These are phyloP conservation scores for Chaetomium sp. DNA, from an alignment of 2,329 filamentous ascomycete species.

Conservation along the genomic window DNA sequence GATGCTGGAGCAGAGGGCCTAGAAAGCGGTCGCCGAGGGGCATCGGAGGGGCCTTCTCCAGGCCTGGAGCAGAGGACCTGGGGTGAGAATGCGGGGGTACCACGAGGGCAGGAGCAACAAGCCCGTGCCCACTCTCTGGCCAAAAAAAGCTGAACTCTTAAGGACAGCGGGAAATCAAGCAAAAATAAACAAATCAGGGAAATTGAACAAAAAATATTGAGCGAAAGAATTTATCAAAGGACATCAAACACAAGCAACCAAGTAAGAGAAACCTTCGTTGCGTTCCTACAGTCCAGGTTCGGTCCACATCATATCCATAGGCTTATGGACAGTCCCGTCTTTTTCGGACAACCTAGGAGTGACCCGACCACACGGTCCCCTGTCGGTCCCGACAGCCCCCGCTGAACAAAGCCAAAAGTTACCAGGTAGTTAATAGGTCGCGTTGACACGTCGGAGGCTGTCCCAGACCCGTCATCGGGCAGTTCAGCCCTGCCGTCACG, in stretches of 20 bases:
- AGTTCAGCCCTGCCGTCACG: conserved; percentile 11
- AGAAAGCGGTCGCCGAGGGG: not conserved
- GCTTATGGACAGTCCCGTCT: no score
- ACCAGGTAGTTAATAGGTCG: no score
- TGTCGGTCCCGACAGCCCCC: conserved; percentile 19
- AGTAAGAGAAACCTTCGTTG: no score
- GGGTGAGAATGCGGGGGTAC: conserved; percentile 18
- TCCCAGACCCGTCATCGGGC: not conserved
- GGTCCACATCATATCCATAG: no score
- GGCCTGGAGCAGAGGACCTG: not conserved
- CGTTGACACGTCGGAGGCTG: not conserved
- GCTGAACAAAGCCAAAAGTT: conserved; percentile 24
- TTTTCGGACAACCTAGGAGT: no score
- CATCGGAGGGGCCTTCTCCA: conserved; percentile 5
- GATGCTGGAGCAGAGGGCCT: not conserved
- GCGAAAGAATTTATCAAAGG: no score
- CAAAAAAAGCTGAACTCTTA: no score
- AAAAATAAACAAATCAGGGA: no score
- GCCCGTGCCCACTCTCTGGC: not conserved
- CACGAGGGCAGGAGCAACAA: conserved; percentile 11
- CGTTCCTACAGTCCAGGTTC: no score
- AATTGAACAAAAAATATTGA: no score
- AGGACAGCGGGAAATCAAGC: no score
- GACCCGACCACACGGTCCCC: conserved; percentile 17
- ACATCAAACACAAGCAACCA: no score